Conservation (phyloP, 1,139 yeast species). For the Geotrichum citri-aurantii region DNA sequence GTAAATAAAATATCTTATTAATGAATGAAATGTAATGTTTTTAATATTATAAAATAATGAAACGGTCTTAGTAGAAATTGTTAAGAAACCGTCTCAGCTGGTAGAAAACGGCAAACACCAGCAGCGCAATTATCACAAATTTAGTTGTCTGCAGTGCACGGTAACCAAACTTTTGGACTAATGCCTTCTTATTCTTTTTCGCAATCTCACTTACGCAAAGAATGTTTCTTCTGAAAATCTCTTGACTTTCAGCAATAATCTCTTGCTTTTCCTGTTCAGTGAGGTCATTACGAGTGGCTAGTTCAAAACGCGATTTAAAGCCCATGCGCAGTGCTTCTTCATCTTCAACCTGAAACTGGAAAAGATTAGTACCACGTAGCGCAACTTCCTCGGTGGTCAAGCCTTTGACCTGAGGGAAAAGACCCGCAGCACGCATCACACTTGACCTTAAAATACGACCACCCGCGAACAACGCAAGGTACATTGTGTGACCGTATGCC, state of each 20-base stretch:
- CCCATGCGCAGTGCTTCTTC: slow-evolving; percentile 57
- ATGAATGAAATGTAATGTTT: not conserved
- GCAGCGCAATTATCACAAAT: slow-evolving; percentile 35
- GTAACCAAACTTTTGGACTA: slow-evolving; percentile 54
- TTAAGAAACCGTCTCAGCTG: slow-evolving; percentile 14
- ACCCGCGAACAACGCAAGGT: slow-evolving; percentile 82
- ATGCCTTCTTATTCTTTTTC: slow-evolving; percentile 47
- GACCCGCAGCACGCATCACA: slow-evolving; percentile 58
- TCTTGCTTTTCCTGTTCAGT: slow-evolving; percentile 66
- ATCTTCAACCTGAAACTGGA: slow-evolving; percentile 58
- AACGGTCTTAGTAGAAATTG: not conserved
- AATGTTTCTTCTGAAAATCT: slow-evolving; percentile 59
- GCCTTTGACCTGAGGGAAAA: slow-evolving; percentile 69
- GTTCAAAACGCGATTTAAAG: slow-evolving; percentile 72
- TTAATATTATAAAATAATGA: not conserved
- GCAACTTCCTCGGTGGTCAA: slow-evolving; percentile 57
- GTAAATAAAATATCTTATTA: not conserved
- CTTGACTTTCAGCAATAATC: slow-evolving; percentile 61
- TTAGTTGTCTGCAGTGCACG: slow-evolving; percentile 48
- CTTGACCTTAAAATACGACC: slow-evolving; percentile 69
- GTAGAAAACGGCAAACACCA: slow-evolving; percentile 16
- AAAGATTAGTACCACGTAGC: slow-evolving; percentile 61
- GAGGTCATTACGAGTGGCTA: slow-evolving; percentile 61
- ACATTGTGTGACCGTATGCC: slow-evolving; percentile 85
- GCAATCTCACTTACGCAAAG: slow-evolving; percentile 62